Evolutionary conservation across 495 filamentous ascomycete genomes (phyloP), one percentile per base, ranked within the genome.

Genomic region (Astrothelium subdiscretum): DNA sequence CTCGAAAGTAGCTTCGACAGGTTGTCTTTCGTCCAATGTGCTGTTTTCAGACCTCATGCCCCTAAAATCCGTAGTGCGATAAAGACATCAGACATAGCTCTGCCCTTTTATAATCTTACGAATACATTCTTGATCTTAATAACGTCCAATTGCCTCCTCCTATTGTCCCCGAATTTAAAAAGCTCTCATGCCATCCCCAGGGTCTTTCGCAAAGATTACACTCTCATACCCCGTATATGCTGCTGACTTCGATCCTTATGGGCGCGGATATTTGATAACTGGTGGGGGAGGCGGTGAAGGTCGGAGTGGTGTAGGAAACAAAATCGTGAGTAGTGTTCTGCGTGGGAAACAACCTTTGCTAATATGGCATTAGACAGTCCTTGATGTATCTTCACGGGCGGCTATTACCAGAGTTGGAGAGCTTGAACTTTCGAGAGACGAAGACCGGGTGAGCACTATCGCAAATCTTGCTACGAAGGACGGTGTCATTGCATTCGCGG

Each of bases 221-320:
- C 81, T 95, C 61, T 83, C 84, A 26, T 97, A 92, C 70, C 92
- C 94, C n/a, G 79, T 96, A 43, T 96, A 90, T 73, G 82, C 89
- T 22, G 88, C 87, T 65, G 92, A 91, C 70, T 97, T 97, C 73
- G 89, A 94, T 69, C 87, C 89, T 58, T 79, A 86, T 67, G 83
- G 94, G 76, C 81, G 83, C 62, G 79, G 81, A 63, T 82, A 82
- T 57, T 77, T 97, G 31, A 75, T 96, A 10, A 90, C 96, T n/a
- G 92, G 86, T 38, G 92, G 94, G 31, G 94, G 94, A 57, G 92
- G 92, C 63, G 92, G 92, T 22, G 86, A 91, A 69, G 84, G 87
- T 42, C 84, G 86, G 62, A 94, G 81, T 69, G 94, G 92, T 54
- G 90, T 97, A 35, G 83, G 85, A 31, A 98, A 97, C 74, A 92